phyloP scores from a whole-genome alignment of 225 moss, liverwort and hornwort species.

The Climacium dendroides region DNA sequence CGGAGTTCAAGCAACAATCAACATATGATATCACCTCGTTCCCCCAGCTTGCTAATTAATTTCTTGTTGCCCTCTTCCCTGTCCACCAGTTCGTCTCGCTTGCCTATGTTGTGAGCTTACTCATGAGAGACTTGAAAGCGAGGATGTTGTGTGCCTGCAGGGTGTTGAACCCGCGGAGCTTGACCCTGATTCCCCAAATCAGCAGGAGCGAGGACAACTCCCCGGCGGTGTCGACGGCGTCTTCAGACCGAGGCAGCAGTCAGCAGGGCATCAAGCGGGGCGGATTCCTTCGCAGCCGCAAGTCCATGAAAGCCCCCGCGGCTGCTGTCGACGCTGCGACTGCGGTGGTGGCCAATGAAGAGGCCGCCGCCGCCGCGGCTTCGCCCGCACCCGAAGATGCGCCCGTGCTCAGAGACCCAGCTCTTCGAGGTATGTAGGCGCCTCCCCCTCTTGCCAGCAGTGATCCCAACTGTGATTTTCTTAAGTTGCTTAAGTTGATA shows the following conservation, averaged over 20 bases:
- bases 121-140: not conserved
- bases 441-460: not conserved
- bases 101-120: not conserved
- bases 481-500: not conserved
- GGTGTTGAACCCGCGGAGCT: conserved; percentile 7
- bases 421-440: conserved; percentile 1
- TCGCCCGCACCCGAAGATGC: conserved; percentile 7
- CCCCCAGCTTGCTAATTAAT: not conserved
- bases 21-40: not conserved
- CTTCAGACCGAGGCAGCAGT: conserved; percentile 21
- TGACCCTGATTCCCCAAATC: conserved; percentile 27
- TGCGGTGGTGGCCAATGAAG: not conserved
- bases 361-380: not conserved
- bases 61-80: not conserved
- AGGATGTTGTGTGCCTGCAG: not conserved
- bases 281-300: conserved; percentile 32
- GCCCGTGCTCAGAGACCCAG: conserved; percentile 29
- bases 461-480: not conserved
- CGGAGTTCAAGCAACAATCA: not conserved
- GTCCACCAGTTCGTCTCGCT: not conserved
- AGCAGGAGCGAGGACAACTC: conserved; percentile 25
- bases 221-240: conserved; percentile 15
- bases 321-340: not conserved
- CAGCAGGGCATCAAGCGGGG: not conserved
- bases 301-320: conserved; percentile 11